phyloP scores from a whole-genome alignment of 2,329 filamentous ascomycete species.

The Sclerotinia sclerotiorum region DNA sequence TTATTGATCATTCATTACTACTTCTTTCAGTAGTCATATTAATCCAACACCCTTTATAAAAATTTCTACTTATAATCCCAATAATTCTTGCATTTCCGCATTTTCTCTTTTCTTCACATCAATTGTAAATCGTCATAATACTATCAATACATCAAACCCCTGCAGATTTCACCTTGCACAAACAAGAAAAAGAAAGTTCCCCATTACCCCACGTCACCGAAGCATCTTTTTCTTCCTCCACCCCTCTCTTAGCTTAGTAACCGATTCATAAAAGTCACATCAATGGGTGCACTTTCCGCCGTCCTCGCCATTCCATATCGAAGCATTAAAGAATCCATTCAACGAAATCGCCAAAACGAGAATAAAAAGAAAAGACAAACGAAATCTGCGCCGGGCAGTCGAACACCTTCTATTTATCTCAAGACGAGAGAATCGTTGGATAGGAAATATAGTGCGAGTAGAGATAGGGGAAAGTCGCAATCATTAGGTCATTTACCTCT shows the following conservation, averaged over 20 bases:
- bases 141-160: background rate
- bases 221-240: background rate
- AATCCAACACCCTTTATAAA: no score
- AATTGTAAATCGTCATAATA: background rate
- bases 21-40: no score
- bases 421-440: background rate
- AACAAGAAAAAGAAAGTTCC: constrained; percentile 16
- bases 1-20: background rate
- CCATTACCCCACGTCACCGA: constrained; percentile 23
- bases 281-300: constrained; percentile 33
- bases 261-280: background rate
- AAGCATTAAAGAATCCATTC: constrained; percentile 25
- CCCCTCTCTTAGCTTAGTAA: background rate
- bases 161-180: background rate
- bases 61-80: no score
- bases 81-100: background rate
- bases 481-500: constrained; percentile 19
- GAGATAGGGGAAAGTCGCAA: constrained; percentile 3
- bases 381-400: constrained; percentile 6
- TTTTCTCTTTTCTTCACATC: no score
- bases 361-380: constrained; percentile 3
- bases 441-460: background rate
- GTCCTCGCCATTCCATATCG: constrained; percentile 25
- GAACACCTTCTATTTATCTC: background rate
- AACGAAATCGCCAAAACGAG: background rate